These are phyloP conservation scores for Colletotrichum falcatum DNA, from an alignment of 2,329 filamentous ascomycete genomes.

Conservation along the genomic window DNA sequence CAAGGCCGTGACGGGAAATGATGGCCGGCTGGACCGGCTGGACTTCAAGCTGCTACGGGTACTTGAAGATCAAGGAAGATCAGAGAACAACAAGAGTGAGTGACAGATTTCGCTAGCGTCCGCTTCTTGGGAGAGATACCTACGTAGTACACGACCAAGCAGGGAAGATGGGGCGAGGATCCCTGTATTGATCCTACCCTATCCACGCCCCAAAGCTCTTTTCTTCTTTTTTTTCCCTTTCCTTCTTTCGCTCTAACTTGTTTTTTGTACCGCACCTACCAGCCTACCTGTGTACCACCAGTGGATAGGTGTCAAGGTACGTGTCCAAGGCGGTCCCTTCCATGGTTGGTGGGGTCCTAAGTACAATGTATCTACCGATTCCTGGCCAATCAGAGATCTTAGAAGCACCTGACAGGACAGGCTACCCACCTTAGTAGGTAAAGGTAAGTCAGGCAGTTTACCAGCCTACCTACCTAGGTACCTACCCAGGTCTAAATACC, in stretches of 20 bases:
- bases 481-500: background rate
- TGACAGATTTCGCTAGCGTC: background rate
- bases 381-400: constrained; percentile 1
- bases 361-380: background rate
- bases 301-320: too few species aligned
- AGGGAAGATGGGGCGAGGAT: constrained; percentile 22
- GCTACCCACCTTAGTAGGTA: too few species aligned
- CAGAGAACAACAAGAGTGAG: background rate
- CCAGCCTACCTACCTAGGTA: too few species aligned
- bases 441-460: too few species aligned
- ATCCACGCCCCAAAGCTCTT: constrained; percentile 14
- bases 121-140: background rate
- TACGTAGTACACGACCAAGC: background rate
- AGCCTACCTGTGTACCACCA: too few species aligned
- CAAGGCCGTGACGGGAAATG: constrained; percentile 17
- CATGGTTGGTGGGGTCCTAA: too few species aligned
- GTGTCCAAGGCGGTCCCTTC: too few species aligned
- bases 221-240: background rate
- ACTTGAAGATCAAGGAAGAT: constrained; percentile 1
- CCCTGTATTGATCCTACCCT: constrained; percentile 28
- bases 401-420: background rate
- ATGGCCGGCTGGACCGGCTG: background rate
- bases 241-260: background rate
- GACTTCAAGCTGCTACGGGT: background rate
- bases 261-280: background rate